phyloP scores from a whole-genome alignment of 2,329 filamentous ascomycete genomes.

The Chaetomium sp. region DNA sequence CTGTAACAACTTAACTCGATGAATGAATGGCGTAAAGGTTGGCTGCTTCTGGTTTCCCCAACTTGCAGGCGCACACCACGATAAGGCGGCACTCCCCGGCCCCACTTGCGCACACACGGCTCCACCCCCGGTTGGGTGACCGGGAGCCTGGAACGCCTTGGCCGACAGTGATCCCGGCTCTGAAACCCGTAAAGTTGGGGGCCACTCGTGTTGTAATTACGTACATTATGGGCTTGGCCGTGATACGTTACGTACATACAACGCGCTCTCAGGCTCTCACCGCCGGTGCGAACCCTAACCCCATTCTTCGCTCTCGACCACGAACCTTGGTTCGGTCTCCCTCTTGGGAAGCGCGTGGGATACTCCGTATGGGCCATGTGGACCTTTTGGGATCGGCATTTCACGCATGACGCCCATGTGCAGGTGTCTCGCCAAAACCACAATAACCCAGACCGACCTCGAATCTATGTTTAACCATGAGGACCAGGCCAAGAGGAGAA shows the following conservation, averaged over 20 bases:
- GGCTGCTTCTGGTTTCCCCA: background rate
- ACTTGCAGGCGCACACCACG: background rate
- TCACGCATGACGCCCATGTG: too few species aligned
- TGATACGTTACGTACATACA: constrained; percentile 4
- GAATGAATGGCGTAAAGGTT: background rate
- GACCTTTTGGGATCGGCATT: too few species aligned
- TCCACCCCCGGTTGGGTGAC: constrained; percentile 3
- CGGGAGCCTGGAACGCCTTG: constrained; percentile 16
- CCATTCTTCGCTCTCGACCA: background rate
- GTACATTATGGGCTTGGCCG: background rate
- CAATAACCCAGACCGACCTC: too few species aligned
- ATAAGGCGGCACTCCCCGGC: background rate
- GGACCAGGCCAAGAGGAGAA: too few species aligned
- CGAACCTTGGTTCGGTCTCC: background rate
- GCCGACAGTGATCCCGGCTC: background rate
- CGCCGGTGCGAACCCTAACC: background rate
- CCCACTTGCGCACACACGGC: background rate
- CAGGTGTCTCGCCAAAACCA: too few species aligned
- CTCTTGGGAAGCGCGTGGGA: background rate
- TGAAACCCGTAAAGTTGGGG: constrained; percentile 12
- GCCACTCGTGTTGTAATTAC: background rate
- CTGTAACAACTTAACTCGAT: constrained; percentile 6
- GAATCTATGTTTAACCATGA: too few species aligned
- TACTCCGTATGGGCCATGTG: too few species aligned
- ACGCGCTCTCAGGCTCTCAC: background rate